phyloP scores from a whole-genome alignment of 2,329 filamentous ascomycete genomes.

The Phialophora expanda region DNA sequence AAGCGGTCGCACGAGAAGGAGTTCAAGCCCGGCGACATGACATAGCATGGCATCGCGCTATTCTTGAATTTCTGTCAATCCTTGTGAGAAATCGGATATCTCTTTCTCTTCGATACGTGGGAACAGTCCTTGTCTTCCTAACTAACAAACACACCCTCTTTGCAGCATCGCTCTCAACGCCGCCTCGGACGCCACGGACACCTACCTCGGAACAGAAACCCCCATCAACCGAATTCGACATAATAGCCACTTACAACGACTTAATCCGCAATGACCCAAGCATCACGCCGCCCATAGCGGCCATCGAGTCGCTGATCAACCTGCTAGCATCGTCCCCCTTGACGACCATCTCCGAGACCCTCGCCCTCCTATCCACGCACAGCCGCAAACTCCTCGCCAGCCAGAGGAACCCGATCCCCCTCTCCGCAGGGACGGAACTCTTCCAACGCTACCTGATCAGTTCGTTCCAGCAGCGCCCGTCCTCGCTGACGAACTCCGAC shows the following conservation, averaged over 20 bases:
- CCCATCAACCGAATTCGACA: conserved; percentile 47
- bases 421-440: conserved; percentile 91
- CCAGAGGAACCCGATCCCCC: conserved; percentile 85
- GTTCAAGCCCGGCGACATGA: no score
- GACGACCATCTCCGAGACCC: conserved; percentile 90
- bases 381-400: conserved; percentile 77
- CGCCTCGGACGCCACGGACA: conserved; percentile 23
- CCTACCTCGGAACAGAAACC: conserved; percentile 12
- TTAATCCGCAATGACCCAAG: conserved; percentile 74
- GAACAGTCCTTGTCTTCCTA: not conserved
- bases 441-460: conserved; percentile 93
- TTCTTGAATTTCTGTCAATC: no score
- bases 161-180: conserved; percentile 22
- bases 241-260: conserved; percentile 69
- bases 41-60: not conserved
- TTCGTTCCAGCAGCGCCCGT: conserved; percentile 63
- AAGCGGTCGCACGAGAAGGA: no score
- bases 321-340: conserved; percentile 79
- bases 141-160: not conserved
- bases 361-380: conserved; percentile 79
- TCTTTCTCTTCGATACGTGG: not conserved
- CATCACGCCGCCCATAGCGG: conserved; percentile 92
- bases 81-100: not conserved
- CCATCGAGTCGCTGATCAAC: conserved; percentile 87
- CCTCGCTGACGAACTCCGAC: conserved; percentile 57